Evolutionary conservation across 1,284 basidiomycete genomes (phyloP).

Genomic region (Naganishia cerealis): DNA sequence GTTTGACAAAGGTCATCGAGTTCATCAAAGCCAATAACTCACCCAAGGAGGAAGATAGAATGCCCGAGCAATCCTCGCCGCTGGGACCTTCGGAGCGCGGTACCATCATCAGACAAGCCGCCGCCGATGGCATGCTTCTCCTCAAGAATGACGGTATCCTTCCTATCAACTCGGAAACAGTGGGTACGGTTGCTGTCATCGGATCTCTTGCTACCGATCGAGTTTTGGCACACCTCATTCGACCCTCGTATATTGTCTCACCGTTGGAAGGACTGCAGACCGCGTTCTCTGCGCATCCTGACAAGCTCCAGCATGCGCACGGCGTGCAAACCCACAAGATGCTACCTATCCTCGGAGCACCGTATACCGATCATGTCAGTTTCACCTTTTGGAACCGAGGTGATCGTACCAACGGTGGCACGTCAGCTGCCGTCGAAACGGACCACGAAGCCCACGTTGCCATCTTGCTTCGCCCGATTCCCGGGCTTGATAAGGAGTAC

Average conservation of each 20-base stretch:
- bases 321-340: conserved; percentile 30
- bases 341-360: conserved; percentile 22
- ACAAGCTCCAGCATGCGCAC: conserved; percentile 21
- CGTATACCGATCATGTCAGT: conserved; percentile 22
- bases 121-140: conserved; percentile 25
- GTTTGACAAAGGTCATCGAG: conserved; percentile 43
- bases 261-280: conserved; percentile 22
- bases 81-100: conserved; percentile 5
- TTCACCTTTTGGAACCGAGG: conserved; percentile 30
- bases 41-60: conserved; percentile 18
- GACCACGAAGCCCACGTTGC: conserved; percentile 23
- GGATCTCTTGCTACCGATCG: conserved; percentile 28
- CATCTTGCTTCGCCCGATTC: conserved; percentile 20
- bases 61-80: conserved; percentile 4
- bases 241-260: conserved; percentile 25
- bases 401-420: conserved; percentile 13
- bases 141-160: conserved; percentile 29
- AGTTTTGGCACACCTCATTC: conserved; percentile 22
- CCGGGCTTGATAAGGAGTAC: conserved; percentile 27
- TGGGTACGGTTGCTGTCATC: conserved; percentile 25
- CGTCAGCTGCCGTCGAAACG: conserved; percentile 9
- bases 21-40: conserved; percentile 22
- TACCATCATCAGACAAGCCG: conserved; percentile 23
- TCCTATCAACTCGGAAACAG: conserved; percentile 9
- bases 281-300: background rate